Evolutionary conservation across 768 basidiomycete species (phyloP).

Genomic region (Kwoniella pini): DNA sequence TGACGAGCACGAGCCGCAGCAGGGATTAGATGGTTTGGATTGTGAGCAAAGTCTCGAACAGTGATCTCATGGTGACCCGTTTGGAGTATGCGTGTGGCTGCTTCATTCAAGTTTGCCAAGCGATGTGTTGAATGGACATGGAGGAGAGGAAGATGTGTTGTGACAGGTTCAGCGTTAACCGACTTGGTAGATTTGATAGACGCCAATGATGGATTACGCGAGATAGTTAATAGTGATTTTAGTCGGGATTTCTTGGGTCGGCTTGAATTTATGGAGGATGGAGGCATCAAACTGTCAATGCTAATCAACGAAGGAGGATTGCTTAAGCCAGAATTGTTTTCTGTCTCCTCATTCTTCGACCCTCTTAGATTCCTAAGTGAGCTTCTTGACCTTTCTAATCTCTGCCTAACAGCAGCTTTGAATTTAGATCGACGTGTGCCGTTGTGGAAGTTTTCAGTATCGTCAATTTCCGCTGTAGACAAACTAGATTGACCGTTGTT

Average conservation of each 20-base stretch:
- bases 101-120: too few species aligned
- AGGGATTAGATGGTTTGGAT: not conserved
- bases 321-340: not conserved
- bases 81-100: too few species aligned
- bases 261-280: not conserved
- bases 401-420: slow-evolving; percentile 19
- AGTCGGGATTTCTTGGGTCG: slow-evolving; percentile 13
- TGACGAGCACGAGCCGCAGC: not conserved
- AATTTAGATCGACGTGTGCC: slow-evolving; percentile 6
- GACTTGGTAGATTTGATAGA: slow-evolving; percentile 13
- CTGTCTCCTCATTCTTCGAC: not conserved
- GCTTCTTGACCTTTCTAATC: slow-evolving; percentile 23
- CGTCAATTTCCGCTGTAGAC: not conserved
- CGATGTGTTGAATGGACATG: not conserved
- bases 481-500: not conserved
- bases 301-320: not conserved
- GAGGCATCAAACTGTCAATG: not conserved
- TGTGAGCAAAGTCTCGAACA: slow-evolving; percentile 2
- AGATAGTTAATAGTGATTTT: slow-evolving; percentile 16
- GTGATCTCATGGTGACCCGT: slow-evolving; percentile 1
- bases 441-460: not conserved
- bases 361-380: slow-evolving; percentile 20
- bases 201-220: slow-evolving; percentile 16
- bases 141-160: not conserved
- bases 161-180: not conserved